Percentiles rank a stretch among this genome's conserved stretches.
Conservation (phyloP, 179 eudicot species). For the Beta corolliflora region DNA sequence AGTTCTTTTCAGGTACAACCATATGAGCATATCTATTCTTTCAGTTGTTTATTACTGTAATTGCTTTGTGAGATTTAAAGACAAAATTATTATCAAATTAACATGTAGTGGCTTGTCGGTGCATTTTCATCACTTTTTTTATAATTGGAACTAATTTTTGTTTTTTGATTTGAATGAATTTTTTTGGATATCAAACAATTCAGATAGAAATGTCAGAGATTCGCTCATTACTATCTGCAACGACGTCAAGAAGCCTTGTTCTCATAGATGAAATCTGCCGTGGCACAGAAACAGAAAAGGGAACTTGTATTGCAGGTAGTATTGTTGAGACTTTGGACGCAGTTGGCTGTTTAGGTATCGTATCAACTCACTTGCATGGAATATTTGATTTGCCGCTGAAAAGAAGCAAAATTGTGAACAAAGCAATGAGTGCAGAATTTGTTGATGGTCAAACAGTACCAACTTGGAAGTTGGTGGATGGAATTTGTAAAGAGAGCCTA, state of each 20-base stretch:
- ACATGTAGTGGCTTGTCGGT: neutral
- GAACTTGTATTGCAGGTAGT: slow-evolving; percentile 97
- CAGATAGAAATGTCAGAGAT: slow-evolving; percentile 99
- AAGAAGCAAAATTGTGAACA: slow-evolving; percentile 50
- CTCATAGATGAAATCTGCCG: slow-evolving; percentile 96
- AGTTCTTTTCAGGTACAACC: slow-evolving; percentile 90
- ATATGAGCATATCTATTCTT: neutral
- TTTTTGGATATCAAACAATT: slow-evolving; percentile 12
- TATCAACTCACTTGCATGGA: slow-evolving; percentile 93
- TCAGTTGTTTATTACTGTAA: neutral
- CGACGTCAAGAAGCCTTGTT: slow-evolving; percentile 86
- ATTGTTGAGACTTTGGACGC: slow-evolving; percentile 76
- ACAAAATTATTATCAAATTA: neutral
- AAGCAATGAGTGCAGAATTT: slow-evolving; percentile 76
- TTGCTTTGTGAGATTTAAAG: neutral
- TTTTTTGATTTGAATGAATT: neutral
- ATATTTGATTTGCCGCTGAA: slow-evolving; percentile 78
- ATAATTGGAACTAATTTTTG: neutral
- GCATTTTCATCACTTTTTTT: neutral
- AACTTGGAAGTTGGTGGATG: slow-evolving; percentile 91
- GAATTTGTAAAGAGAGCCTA: slow-evolving; percentile 93
- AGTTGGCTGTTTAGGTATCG: slow-evolving; percentile 79
- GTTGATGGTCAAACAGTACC: slow-evolving; percentile 73
- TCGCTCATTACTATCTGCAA: slow-evolving; percentile 69
- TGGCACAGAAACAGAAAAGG: slow-evolving; percentile 95